These are phyloP conservation scores for Pinus taeda DNA, from an alignment of 75 land plant species.

Conservation along the genomic window DNA sequence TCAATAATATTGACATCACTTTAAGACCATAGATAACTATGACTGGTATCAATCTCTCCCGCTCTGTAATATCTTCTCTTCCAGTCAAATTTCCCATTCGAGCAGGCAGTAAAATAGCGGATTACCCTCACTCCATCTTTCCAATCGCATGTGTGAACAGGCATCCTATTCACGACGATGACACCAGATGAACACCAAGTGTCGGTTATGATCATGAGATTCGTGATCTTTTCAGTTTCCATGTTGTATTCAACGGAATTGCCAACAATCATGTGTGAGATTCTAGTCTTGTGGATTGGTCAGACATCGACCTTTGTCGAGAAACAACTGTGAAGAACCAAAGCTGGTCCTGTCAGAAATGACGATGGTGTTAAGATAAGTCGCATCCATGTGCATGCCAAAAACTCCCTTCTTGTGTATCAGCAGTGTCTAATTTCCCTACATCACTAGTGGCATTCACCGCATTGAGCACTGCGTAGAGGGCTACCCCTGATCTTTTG, in stretches of 20 bases:
- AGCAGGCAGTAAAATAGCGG: slow-evolving; percentile 42
- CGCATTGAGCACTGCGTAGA: too few species aligned
- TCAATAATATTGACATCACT: too few species aligned
- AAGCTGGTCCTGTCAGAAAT: slow-evolving; percentile 54
- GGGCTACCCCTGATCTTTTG: too few species aligned
- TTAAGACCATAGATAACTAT: too few species aligned
- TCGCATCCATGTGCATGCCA: slow-evolving; percentile 71
- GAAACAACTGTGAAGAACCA: slow-evolving; percentile 38
- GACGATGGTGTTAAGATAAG: slow-evolving; percentile 26
- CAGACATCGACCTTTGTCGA: neutral
- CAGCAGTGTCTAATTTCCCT: slow-evolving; percentile 36
- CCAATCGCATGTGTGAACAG: slow-evolving; percentile 15
- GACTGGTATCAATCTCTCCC: too few species aligned
- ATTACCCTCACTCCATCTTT: slow-evolving; percentile 22
- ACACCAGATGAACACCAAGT: slow-evolving; percentile 41
- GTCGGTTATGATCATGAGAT: slow-evolving; percentile 24
- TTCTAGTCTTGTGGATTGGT: slow-evolving; percentile 5
- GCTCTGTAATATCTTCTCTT: too few species aligned
- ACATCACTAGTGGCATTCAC: too few species aligned
- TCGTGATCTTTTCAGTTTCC: slow-evolving; percentile 3
- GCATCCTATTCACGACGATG: slow-evolving; percentile 29
- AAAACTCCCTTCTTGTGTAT: slow-evolving; percentile 57
- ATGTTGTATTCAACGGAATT: neutral
- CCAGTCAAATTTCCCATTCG: slow-evolving; percentile 24
- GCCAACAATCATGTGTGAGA: slow-evolving; percentile 41